Percentiles rank a stretch among this genome's conserved stretches.
phyloP scores from a whole-genome alignment of 768 basidiomycete genomes.

The Rhodotorula kratochvilovae region DNA sequence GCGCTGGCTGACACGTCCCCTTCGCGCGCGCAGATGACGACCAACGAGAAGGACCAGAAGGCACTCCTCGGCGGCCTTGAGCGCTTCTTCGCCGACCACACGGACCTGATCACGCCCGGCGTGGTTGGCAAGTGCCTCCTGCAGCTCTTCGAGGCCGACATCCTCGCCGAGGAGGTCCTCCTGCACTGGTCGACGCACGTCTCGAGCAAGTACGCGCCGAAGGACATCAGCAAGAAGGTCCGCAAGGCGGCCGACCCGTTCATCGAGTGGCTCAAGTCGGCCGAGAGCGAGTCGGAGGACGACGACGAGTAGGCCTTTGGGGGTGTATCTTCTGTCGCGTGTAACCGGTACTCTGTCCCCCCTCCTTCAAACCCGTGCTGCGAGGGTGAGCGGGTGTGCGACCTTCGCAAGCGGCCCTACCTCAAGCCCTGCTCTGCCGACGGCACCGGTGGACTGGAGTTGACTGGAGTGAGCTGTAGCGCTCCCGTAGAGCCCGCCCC shows the following conservation, averaged over 20 bases:
- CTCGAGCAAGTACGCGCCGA: conserved; percentile 57
- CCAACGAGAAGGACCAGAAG: conserved; percentile 93
- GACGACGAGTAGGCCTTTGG: background rate
- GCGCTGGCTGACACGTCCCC: background rate
- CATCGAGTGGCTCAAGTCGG: conserved; percentile 90
- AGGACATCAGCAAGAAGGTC: conserved; percentile 90
- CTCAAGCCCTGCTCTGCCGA: too few species aligned
- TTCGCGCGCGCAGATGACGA: conserved; percentile 60
- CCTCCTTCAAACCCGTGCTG: too few species aligned
- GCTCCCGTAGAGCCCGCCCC: too few species aligned
- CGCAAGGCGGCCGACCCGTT: conserved; percentile 88
- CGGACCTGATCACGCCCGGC: conserved; percentile 59
- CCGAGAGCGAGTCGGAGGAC: conserved; percentile 57
- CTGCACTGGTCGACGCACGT: conserved; percentile 52
- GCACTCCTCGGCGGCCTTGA: conserved; percentile 88
- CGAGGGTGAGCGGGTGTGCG: too few species aligned
- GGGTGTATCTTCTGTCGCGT: too few species aligned
- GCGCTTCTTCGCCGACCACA: conserved; percentile 69
- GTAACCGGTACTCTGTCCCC: too few species aligned
- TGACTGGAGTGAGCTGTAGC: too few species aligned
- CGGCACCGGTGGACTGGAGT: too few species aligned
- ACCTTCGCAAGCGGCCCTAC: too few species aligned
- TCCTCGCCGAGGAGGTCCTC: conserved; percentile 85
- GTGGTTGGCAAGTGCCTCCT: conserved; percentile 61
- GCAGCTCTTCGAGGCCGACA: conserved; percentile 84